A percentile compares a stretch with the other conserved stretches of the same genome.
Evolutionary conservation across 2,329 filamentous ascomycete genomes (phyloP).

Genomic region (Pseudogymnoascus sp.): DNA sequence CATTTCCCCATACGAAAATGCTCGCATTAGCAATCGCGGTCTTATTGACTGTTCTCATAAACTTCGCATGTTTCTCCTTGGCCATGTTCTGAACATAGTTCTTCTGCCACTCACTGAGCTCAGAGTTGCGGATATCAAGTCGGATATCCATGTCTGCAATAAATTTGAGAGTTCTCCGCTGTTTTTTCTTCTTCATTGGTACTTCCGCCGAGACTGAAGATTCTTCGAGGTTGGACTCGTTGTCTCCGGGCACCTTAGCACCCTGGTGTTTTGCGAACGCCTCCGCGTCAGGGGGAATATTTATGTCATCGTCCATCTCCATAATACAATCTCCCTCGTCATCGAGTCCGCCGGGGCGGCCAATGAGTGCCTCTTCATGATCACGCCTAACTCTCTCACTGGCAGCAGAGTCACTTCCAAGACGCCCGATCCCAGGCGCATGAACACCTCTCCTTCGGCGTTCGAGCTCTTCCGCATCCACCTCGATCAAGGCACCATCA

Average conservation of each 20-base stretch:
- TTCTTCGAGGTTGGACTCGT: constrained; percentile 21
- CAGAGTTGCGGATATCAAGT: constrained; percentile 49
- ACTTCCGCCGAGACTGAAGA: constrained; percentile 34
- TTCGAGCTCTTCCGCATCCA: constrained; percentile 24
- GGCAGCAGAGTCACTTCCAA: constrained; percentile 29
- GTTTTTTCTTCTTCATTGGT: constrained; percentile 30
- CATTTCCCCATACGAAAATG: constrained; percentile 49
- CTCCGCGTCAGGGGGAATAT: constrained; percentile 25
- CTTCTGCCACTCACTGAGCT: constrained; percentile 48
- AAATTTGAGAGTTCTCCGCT: constrained; percentile 19
- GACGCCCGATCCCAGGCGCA: constrained; percentile 9
- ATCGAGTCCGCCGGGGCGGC: constrained; percentile 19
- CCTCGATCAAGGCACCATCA: constrained; percentile 49
- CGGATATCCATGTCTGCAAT: constrained; percentile 36
- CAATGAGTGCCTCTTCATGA: constrained; percentile 32
- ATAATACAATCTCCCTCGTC: constrained; percentile 25
- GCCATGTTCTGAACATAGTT: constrained; percentile 55
- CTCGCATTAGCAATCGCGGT: constrained; percentile 55
- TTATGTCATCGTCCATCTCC: constrained; percentile 22
- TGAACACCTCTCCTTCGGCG: constrained; percentile 13
- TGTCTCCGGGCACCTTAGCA: constrained; percentile 17
- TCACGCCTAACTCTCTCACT: constrained; percentile 34
- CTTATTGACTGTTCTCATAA: constrained; percentile 31
- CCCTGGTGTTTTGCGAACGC: constrained; percentile 23
- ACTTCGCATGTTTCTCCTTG: constrained; percentile 36